Conservation (phyloP, 257 asterid genomes). For the Catharanthus roseus region DNA sequence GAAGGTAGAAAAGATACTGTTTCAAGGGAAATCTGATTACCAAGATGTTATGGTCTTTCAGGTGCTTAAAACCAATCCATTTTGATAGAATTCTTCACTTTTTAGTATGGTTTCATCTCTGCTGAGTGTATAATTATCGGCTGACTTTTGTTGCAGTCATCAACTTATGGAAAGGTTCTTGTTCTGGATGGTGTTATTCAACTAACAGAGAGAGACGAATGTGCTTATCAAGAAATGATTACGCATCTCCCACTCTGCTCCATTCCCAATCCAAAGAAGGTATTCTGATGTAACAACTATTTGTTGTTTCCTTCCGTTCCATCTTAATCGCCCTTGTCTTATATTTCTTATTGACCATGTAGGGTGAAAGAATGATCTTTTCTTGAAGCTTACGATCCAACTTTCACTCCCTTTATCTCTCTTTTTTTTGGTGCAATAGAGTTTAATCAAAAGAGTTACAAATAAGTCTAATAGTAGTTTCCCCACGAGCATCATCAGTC, state of each 20-base stretch:
- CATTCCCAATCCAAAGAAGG: constrained; percentile 87
- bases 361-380: background rate
- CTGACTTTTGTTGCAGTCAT: constrained; percentile 50
- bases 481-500: too few relatives aligned
- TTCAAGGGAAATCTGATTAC: constrained; percentile 85
- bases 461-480: too few relatives aligned
- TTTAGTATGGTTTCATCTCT: background rate
- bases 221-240: constrained; percentile 99
- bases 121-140: constrained; percentile 16
- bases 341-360: background rate
- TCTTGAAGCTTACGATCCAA: too few relatives aligned
- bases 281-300: constrained; percentile 8
- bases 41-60: constrained; percentile 91
- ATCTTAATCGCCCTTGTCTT: background rate
- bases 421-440: too few relatives aligned
- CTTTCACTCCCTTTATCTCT: background rate
- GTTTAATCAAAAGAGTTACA: too few relatives aligned
- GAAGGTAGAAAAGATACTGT: constrained; percentile 81
- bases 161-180: constrained; percentile 94
- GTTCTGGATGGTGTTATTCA: constrained; percentile 97
- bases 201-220: constrained; percentile 96
- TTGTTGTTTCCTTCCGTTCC: background rate
- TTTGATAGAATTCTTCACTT: constrained; percentile 3
- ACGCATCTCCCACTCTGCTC: constrained; percentile 94
- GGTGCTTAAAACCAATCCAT: constrained; percentile 36